phyloP scores from a whole-genome alignment of 2,329 filamentous ascomycete genomes.

The Calonectria honghensis region DNA sequence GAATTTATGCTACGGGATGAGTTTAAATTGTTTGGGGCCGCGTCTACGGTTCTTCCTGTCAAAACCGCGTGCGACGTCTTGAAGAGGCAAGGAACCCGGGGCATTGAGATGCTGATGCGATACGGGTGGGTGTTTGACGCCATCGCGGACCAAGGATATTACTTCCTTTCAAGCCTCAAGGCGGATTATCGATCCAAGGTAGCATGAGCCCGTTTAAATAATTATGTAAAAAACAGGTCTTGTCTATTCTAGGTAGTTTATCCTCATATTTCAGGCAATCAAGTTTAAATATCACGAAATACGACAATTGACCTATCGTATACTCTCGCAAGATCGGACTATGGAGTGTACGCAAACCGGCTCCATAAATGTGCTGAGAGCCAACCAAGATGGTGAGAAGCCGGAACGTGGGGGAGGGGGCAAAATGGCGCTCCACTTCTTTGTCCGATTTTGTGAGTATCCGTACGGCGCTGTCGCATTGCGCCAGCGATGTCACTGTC shows the following conservation, averaged over 20 bases:
- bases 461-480: background rate
- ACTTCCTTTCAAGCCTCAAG: background rate
- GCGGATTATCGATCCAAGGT: background rate
- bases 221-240: background rate
- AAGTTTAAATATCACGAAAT: background rate
- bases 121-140: conserved; percentile 8
- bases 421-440: no score
- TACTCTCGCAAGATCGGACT: no score
- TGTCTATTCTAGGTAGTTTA: background rate
- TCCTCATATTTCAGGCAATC: background rate
- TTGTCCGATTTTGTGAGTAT: no score
- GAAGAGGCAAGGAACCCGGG: background rate
- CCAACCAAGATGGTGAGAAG: no score
- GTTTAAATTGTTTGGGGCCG: conserved; percentile 63
- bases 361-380: no score
- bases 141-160: conserved; percentile 28
- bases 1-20: conserved; percentile 62
- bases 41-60: conserved; percentile 59
- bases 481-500: background rate
- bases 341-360: no score
- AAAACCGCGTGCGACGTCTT: conserved; percentile 42
- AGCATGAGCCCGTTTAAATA: background rate
- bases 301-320: background rate
- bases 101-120: conserved; percentile 1
- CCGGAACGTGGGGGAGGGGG: no score